phyloP scores from a whole-genome alignment of 768 basidiomycete genomes.

The Chalciporus piperatus region DNA sequence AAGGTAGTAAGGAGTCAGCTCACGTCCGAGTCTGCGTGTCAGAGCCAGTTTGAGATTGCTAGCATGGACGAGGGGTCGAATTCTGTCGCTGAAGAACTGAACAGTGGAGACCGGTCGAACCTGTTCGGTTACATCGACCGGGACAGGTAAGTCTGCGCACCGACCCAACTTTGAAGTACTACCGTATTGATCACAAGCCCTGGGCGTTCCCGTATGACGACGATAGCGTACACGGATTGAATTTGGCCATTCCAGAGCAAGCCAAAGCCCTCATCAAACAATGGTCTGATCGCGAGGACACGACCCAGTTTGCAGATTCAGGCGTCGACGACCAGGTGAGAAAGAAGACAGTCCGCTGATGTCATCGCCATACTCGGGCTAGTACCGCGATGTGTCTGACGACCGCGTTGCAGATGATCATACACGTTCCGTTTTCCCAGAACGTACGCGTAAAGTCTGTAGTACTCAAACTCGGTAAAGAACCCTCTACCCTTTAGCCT shows the following conservation, averaged over 20 bases:
- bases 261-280: constrained; percentile 77
- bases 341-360: constrained; percentile 2
- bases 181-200: neutral
- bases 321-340: constrained; percentile 83
- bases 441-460: constrained; percentile 75
- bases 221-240: constrained; percentile 73
- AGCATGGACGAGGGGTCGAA: constrained; percentile 28
- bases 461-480: constrained; percentile 70
- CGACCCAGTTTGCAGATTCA: constrained; percentile 63
- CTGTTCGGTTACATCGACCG: constrained; percentile 60
- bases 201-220: neutral
- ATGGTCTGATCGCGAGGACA: constrained; percentile 77
- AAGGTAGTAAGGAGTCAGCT: neutral
- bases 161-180: neutral
- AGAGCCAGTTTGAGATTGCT: constrained; percentile 4
- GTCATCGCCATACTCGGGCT: constrained; percentile 17
- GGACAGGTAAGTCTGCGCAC: constrained; percentile 49
- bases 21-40: too few relatives aligned
- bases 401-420: constrained; percentile 53
- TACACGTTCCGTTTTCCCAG: constrained; percentile 79
- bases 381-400: neutral
- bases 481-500: constrained; percentile 2
- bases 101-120: constrained; percentile 50
- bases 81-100: constrained; percentile 45
- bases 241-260: constrained; percentile 76